Percentiles rank a stretch among this genome's conserved stretches.
phyloP scores from a whole-genome alignment of 768 basidiomycete species.

The Cystobasidium onofrii region DNA sequence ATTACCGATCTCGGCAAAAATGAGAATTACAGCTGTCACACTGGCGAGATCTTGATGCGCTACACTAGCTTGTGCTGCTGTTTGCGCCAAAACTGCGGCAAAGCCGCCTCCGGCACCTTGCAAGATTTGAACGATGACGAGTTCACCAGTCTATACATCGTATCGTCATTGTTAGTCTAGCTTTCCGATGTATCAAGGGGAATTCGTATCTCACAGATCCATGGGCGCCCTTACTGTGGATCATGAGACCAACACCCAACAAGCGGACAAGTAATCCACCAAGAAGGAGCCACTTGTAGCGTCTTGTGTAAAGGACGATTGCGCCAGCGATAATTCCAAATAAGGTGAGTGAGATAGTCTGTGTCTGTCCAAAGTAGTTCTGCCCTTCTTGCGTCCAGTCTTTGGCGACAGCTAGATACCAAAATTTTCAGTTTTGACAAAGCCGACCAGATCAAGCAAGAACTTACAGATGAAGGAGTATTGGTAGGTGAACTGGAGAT shows the following conservation, averaged over 20 bases:
- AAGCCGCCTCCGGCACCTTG: slow-evolving; percentile 70
- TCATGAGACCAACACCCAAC: slow-evolving; percentile 61
- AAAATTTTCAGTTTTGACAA: slow-evolving; percentile 36
- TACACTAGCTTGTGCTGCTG: slow-evolving; percentile 45
- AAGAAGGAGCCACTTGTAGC: slow-evolving; percentile 58
- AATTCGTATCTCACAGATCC: slow-evolving; percentile 42
- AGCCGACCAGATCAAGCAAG: slow-evolving; percentile 13
- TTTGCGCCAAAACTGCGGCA: slow-evolving; percentile 48
- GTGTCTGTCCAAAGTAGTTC: slow-evolving; percentile 60
- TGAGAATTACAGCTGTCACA: slow-evolving; percentile 45
- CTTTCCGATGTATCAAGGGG: neutral
- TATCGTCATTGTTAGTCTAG: neutral
- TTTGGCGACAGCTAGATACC: slow-evolving; percentile 39
- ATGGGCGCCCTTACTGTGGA: slow-evolving; percentile 60
- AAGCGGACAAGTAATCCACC: slow-evolving; percentile 57
- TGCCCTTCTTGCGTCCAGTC: slow-evolving; percentile 54
- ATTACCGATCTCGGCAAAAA: slow-evolving; percentile 48
- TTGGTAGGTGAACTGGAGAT: slow-evolving; percentile 63
- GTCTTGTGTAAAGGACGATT: slow-evolving; percentile 52
- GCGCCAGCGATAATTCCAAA: slow-evolving; percentile 59
- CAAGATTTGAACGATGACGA: slow-evolving; percentile 62
- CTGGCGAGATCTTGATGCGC: slow-evolving; percentile 47
- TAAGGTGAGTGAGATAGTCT: slow-evolving; percentile 55
- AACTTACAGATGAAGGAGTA: slow-evolving; percentile 55
- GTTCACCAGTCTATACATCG: slow-evolving; percentile 45